These are phyloP conservation scores for Coniella vitis DNA, from an alignment of 2,329 filamentous ascomycete species.

Conservation along the genomic window DNA sequence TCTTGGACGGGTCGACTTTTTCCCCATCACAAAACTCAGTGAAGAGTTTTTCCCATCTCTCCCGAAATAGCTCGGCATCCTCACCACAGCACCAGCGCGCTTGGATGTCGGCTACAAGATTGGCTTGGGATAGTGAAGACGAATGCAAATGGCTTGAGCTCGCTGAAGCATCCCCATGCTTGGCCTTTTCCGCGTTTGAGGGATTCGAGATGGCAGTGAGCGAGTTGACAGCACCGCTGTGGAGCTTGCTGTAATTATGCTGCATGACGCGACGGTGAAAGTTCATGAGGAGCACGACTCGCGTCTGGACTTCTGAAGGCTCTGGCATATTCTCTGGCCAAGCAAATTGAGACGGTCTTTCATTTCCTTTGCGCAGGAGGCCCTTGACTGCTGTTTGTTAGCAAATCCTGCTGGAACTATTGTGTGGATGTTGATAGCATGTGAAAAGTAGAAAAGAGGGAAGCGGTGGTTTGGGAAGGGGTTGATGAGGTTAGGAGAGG, in stretches of 20 bases:
- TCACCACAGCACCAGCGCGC: constrained; percentile 94
- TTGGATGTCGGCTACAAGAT: constrained; percentile 66
- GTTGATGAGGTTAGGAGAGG: background rate
- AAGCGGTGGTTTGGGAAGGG: background rate
- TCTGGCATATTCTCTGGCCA: constrained; percentile 95
- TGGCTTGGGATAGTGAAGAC: constrained; percentile 52
- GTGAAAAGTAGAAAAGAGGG: background rate
- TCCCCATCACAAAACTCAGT: constrained; percentile 93
- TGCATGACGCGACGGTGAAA: constrained; percentile 95
- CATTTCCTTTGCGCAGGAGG: constrained; percentile 82
- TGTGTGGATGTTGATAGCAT: too few species aligned
- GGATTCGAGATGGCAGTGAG: constrained; percentile 51
- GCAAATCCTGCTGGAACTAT: too few species aligned
- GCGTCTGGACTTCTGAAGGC: constrained; percentile 83
- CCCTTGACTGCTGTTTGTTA: constrained; percentile 55
- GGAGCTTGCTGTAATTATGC: constrained; percentile 79
- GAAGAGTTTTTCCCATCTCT: constrained; percentile 98
- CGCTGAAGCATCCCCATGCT: constrained; percentile 33
- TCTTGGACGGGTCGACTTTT: constrained; percentile 97
- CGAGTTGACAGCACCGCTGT: constrained; percentile 58
- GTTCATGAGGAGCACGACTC: constrained; percentile 94
- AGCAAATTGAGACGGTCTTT: constrained; percentile 92
- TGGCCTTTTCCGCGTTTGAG: constrained; percentile 36
- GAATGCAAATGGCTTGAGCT: constrained; percentile 27
- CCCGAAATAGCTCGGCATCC: constrained; percentile 88